A percentile compares a stretch with the other conserved stretches of the same genome.
Evolutionary conservation across 768 basidiomycete genomes (phyloP).

Genomic region (Psilocybe azurescens): DNA sequence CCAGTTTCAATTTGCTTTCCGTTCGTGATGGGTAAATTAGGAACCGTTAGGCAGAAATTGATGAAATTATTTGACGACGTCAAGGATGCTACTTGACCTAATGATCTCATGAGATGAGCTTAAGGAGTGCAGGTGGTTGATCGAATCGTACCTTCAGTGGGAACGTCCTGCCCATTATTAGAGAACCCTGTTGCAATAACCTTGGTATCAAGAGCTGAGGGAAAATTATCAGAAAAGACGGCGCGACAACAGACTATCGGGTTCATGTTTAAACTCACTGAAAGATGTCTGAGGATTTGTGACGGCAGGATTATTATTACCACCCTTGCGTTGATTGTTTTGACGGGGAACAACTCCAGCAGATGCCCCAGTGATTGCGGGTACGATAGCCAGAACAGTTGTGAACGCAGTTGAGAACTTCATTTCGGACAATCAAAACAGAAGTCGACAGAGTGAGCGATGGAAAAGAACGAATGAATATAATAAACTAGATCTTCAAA

Average conservation of each 20-base stretch:
- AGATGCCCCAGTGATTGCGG: constrained; percentile 42
- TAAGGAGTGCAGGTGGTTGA: not conserved
- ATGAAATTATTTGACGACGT: constrained; percentile 58
- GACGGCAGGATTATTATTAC: constrained; percentile 19
- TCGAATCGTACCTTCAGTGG: constrained; percentile 5
- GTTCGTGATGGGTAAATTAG: constrained; percentile 57
- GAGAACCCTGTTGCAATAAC: constrained; percentile 35
- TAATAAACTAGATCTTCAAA: constrained; percentile 17
- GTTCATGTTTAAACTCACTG: constrained; percentile 29
- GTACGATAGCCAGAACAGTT: constrained; percentile 42
- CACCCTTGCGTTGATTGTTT: constrained; percentile 22
- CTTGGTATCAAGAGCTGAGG: constrained; percentile 43
- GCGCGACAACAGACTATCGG: not conserved
- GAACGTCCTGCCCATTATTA: constrained; percentile 32
- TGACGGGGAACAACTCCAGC: constrained; percentile 35
- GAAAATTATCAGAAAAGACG: not conserved
- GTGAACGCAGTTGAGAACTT: constrained; percentile 51
- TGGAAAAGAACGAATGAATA: constrained; percentile 32
- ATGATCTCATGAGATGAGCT: constrained; percentile 3
- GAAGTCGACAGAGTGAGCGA: constrained; percentile 49
- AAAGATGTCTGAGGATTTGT: constrained; percentile 50
- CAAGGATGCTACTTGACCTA: constrained; percentile 47
- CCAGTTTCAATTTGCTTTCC: constrained; percentile 30
- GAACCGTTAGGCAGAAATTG: constrained; percentile 48
- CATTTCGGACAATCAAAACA: constrained; percentile 47